Base-by-base conservation (phyloP, 768 basidiomycete species). In the Pleurotus cornucopiae region DNA sequence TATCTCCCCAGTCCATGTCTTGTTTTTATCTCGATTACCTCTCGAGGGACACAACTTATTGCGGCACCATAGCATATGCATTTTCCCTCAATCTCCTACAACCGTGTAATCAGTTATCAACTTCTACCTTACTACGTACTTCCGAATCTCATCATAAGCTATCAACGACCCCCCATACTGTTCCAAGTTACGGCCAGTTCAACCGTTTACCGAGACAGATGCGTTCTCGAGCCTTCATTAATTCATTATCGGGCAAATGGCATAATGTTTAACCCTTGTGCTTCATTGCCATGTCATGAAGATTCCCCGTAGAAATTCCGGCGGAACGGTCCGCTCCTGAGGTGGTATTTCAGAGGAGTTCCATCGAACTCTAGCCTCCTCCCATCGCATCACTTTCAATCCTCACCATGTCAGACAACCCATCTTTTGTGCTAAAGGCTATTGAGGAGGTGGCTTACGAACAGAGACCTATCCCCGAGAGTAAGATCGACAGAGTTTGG, bases 351-450 rank as follows among this genome's bases (percentile, higher is more conserved):
- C 38, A 53, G 41, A 11, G 34, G 23, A 14, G 30, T 14, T 21
- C 51, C 38, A 16, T 34, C 7, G 13, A 37, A 11, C 16, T 37
- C 21, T 16, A n/a, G 16, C 49, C 13, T 20, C 9, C 51, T 18
- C 21, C 18, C 23, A 41, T 9, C 30, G 11, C 30, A 37, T 7
- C 51, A 6, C 16, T 34, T 11, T 34, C 30, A 34, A 6, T 45
- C 18, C 46, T 46, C n/a, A 49, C 46, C 72, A 88, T 88, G 84
- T 76, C 84, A 20, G 80, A 87, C 70, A 93, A 92, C 67, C 84
- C 76, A 46, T 91, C 89, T 3, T 91, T 94, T 67, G 85, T 94
- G 53, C 77, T 94, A 52, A 79, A 81, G 39, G 81, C 76, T 55
- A 74, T 92, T 60, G 76, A 89, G 6, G 76, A 89, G 44, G 83